phyloP scores from a whole-genome alignment of 768 basidiomycete species.

The Leccinellum albellum region DNA sequence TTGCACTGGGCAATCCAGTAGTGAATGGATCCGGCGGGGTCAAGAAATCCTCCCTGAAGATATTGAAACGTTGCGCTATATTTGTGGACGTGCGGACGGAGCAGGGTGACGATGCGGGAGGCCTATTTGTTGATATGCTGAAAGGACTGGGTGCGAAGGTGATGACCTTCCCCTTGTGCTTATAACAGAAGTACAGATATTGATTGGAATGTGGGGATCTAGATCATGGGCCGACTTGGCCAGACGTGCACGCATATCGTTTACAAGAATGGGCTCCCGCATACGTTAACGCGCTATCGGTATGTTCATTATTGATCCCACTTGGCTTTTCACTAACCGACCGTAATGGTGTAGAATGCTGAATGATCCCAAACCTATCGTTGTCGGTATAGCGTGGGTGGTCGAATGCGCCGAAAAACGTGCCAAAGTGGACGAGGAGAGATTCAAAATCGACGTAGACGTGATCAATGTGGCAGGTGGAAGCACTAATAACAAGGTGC shows the following conservation, averaged over 20 bases:
- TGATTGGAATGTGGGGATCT: background rate
- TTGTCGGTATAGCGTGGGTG: slow-evolving; percentile 88
- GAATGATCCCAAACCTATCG: slow-evolving; percentile 62
- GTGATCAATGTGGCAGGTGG: slow-evolving; percentile 49
- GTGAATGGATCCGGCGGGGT: slow-evolving; percentile 24
- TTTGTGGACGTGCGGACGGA: slow-evolving; percentile 80
- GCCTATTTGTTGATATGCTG: slow-evolving; percentile 81
- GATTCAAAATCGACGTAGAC: slow-evolving; percentile 63
- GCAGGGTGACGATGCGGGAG: slow-evolving; percentile 77
- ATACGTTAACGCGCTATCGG: slow-evolving; percentile 72
- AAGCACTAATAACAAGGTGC: slow-evolving; percentile 59
- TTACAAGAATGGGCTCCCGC: slow-evolving; percentile 76
- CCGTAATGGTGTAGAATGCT: slow-evolving; percentile 41
- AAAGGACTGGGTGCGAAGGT: slow-evolving; percentile 79
- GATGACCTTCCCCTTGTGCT: slow-evolving; percentile 16
- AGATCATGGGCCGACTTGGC: slow-evolving; percentile 65
- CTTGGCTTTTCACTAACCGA: background rate
- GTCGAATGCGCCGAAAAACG: slow-evolving; percentile 79
- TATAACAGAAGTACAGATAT: background rate
- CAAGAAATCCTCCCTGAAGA: slow-evolving; percentile 38
- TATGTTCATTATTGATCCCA: slow-evolving; percentile 27
- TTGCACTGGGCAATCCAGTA: slow-evolving; percentile 11
- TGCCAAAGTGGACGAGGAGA: slow-evolving; percentile 57
- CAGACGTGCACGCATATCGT: slow-evolving; percentile 81
- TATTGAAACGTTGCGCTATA: slow-evolving; percentile 70